Evolutionary conservation across 2,329 filamentous ascomycete species (phyloP).

Genomic region (Monosporascus sp.): DNA sequence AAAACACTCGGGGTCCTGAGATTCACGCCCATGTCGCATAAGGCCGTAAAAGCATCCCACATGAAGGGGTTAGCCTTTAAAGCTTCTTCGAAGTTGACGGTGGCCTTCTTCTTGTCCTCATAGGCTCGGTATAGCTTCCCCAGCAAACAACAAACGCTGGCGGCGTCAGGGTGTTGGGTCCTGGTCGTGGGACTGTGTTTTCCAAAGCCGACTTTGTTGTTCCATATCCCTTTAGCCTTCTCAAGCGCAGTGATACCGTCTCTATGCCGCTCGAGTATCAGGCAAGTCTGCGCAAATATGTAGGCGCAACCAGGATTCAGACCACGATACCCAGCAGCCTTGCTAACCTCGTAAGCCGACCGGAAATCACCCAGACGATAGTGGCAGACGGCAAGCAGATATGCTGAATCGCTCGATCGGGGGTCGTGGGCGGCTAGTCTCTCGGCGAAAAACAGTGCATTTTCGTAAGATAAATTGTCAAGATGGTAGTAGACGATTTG

Average conservation of each 20-base stretch:
- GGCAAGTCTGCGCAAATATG: conserved; percentile 83
- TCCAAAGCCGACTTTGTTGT: conserved; percentile 69
- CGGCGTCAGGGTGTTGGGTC: conserved; percentile 72
- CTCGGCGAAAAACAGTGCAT: conserved; percentile 90
- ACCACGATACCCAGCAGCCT: conserved; percentile 63
- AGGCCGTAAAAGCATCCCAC: conserved; percentile 90
- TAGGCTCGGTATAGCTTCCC: conserved; percentile 83
- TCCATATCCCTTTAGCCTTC: conserved; percentile 72
- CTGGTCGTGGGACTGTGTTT: conserved; percentile 74
- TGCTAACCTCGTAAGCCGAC: conserved; percentile 79
- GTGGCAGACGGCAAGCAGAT: conserved; percentile 80
- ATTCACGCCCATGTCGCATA: conserved; percentile 82
- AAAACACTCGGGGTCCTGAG: conserved; percentile 84
- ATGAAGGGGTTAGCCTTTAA: conserved; percentile 90
- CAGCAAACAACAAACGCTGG: conserved; percentile 75
- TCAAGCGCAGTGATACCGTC: conserved; percentile 83
- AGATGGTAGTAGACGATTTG: conserved; percentile 65
- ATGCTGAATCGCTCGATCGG: conserved; percentile 71
- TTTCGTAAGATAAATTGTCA: conserved; percentile 84
- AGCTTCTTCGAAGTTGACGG: conserved; percentile 81
- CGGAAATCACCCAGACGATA: conserved; percentile 76
- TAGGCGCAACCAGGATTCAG: conserved; percentile 82
- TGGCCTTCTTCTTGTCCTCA: conserved; percentile 76
- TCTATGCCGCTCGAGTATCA: conserved; percentile 70
- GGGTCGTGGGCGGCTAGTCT: conserved; percentile 80